phyloP scores from a whole-genome alignment of 2,329 filamentous ascomycete genomes.

The Canariomyces notabilis region DNA sequence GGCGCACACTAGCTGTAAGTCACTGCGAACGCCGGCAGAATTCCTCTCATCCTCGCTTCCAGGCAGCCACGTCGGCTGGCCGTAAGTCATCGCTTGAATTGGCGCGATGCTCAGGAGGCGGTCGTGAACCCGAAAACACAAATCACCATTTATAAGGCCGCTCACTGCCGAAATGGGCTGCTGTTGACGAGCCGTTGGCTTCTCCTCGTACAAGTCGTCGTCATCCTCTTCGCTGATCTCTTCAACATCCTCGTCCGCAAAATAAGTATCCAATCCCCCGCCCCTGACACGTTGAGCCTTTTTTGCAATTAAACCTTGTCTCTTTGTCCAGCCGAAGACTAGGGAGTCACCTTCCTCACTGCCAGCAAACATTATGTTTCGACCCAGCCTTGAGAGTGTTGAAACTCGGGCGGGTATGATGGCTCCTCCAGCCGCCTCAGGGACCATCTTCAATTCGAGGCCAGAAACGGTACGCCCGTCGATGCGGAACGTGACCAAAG shows the following conservation, averaged over 20 bases:
- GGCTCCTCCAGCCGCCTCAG: slow-evolving; percentile 56
- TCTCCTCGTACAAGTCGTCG: slow-evolving; percentile 62
- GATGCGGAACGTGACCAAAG: slow-evolving; percentile 74
- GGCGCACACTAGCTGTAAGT: slow-evolving; percentile 55
- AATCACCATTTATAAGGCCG: slow-evolving; percentile 52
- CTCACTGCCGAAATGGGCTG: slow-evolving; percentile 35
- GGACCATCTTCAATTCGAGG: slow-evolving; percentile 64
- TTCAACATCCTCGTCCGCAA: slow-evolving; percentile 53
- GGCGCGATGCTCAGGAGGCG: slow-evolving; percentile 72
- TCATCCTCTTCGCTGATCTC: slow-evolving; percentile 37
- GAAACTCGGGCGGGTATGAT: slow-evolving; percentile 60
- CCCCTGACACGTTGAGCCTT: slow-evolving; percentile 58
- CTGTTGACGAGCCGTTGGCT: slow-evolving; percentile 35
- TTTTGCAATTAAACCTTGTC: slow-evolving; percentile 55
- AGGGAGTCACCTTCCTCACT: slow-evolving; percentile 79
- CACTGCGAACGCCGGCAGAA: slow-evolving; percentile 45
- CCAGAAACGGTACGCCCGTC: slow-evolving; percentile 90
- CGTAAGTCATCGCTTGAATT: slow-evolving; percentile 68
- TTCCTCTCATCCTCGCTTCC: slow-evolving; percentile 42
- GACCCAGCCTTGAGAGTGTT: slow-evolving; percentile 63
- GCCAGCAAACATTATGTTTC: slow-evolving; percentile 72
- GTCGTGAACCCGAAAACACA: slow-evolving; percentile 74
- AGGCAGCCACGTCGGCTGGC: slow-evolving; percentile 45
- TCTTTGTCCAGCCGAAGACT: slow-evolving; percentile 73
- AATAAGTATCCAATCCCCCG: slow-evolving; percentile 49